These are phyloP conservation scores for Draba incana DNA, from an alignment of 345 rosid genomes.

Conservation along the genomic window DNA sequence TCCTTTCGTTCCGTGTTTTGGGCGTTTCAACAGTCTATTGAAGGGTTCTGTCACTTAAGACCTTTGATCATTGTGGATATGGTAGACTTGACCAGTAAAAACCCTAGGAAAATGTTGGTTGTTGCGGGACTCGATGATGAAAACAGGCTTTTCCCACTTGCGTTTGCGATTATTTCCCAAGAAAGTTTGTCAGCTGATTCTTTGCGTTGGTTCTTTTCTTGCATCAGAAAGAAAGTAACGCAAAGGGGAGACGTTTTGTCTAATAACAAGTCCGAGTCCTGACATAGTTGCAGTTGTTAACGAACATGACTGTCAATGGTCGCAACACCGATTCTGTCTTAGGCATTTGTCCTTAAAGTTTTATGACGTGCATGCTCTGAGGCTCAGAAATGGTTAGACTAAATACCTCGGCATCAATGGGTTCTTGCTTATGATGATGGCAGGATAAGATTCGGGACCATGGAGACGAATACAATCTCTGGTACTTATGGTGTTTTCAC, in stretches of 20 bases:
- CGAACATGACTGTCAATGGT: conserved; percentile 25
- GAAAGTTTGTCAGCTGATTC: conserved; percentile 4
- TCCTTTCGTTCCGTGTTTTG: conserved; percentile 20
- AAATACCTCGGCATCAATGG: conserved; percentile 4
- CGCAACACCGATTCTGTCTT: conserved; percentile 24
- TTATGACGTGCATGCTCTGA: conserved; percentile 9
- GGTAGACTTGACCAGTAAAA: background rate
- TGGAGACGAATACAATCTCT: background rate
- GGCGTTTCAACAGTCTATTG: conserved; percentile 17
- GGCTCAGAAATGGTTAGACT: conserved; percentile 15
- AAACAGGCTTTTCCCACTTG: conserved; percentile 15
- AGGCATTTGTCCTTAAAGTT: conserved; percentile 6
- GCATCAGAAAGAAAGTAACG: conserved; percentile 19
- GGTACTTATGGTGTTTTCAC: background rate
- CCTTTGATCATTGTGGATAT: conserved; percentile 4
- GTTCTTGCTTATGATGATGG: background rate
- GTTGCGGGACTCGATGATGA: conserved; percentile 4
- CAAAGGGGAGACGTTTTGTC: conserved; percentile 5
- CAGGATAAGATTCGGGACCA: background rate
- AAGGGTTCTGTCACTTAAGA: conserved; percentile 17
- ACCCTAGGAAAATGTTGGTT: conserved; percentile 3
- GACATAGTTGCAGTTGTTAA: conserved; percentile 8
- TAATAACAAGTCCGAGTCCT: conserved; percentile 12
- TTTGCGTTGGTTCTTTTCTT: conserved; percentile 27
- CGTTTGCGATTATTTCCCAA: background rate